Percentiles rank a stretch among this genome's conserved stretches.
These are phyloP conservation scores for Carex kokanica DNA, from an alignment of 176 grass and related monocot species.

Conservation along the genomic window DNA sequence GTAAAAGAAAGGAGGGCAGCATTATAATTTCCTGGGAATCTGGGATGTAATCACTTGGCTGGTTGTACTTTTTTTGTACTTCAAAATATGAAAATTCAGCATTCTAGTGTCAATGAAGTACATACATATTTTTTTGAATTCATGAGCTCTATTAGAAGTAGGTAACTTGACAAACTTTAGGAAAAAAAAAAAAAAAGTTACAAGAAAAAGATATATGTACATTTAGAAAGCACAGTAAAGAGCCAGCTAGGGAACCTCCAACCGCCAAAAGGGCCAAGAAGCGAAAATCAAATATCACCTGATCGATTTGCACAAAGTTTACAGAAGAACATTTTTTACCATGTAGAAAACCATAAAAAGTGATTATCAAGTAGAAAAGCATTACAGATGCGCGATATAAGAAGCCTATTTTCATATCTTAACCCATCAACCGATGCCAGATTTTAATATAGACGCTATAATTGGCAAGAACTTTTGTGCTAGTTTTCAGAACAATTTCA, in stretches of 20 bases:
- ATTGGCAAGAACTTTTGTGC: background rate
- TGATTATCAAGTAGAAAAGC: background rate
- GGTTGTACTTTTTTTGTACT: background rate
- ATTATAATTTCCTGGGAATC: background rate
- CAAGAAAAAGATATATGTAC: conserved; percentile 33
- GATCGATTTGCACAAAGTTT: background rate
- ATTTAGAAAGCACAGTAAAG: conserved; percentile 85
- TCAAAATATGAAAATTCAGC: background rate
- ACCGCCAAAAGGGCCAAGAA: conserved; percentile 87
- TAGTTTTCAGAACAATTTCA: background rate
- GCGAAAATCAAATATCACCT: conserved; percentile 95
- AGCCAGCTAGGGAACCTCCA: conserved; percentile 77
- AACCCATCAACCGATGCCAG: background rate
- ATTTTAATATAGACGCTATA: background rate
- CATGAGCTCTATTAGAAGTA: background rate
- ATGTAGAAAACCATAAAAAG: background rate
- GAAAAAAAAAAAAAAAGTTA: background rate
- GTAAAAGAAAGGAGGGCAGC: background rate
- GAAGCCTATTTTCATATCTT: background rate
- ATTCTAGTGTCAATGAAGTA: background rate
- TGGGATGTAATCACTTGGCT: background rate
- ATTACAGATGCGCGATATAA: background rate
- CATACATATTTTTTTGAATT: background rate
- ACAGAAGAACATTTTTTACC: background rate
- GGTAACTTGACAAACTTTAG: background rate